These are phyloP conservation scores for Aurinia saxatilis DNA, from an alignment of 345 rosid genomes.

Conservation along the genomic window DNA sequence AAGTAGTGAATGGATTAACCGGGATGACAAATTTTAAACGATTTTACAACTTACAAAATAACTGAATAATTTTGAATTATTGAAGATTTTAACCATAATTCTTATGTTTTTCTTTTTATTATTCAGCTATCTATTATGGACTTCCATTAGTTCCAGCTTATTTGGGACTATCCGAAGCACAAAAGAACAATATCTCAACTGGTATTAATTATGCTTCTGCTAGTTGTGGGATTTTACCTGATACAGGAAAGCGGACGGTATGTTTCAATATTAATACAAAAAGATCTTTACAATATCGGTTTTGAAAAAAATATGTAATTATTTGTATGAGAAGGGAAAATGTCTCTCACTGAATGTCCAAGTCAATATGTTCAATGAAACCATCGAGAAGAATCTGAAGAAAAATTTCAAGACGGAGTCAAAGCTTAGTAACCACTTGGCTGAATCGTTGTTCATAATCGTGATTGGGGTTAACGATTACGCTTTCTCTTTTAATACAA, in stretches of 20 bases:
- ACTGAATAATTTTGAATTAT: neutral
- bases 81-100: conserved; percentile 25
- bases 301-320: neutral
- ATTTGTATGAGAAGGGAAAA: conserved; percentile 7
- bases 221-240: no score
- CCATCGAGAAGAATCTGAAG: conserved; percentile 9
- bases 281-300: neutral
- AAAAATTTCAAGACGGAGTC: neutral
- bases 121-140: no score
- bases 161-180: no score
- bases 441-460: conserved; percentile 20
- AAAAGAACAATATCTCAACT: no score
- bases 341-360: conserved; percentile 23
- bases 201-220: no score
- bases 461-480: conserved; percentile 24
- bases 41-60: neutral
- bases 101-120: conserved; percentile 14
- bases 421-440: conserved; percentile 13
- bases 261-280: neutral
- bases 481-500: neutral
- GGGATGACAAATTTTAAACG: no score
- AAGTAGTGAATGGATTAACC: no score
- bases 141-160: no score
- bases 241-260: no score
- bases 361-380: conserved; percentile 8